Percentiles rank a stretch among this genome's conserved stretches.
Evolutionary conservation across 192 early-diverging fungal genomes (phyloP).

Genomic region (Chytriomyces hyalinus): DNA sequence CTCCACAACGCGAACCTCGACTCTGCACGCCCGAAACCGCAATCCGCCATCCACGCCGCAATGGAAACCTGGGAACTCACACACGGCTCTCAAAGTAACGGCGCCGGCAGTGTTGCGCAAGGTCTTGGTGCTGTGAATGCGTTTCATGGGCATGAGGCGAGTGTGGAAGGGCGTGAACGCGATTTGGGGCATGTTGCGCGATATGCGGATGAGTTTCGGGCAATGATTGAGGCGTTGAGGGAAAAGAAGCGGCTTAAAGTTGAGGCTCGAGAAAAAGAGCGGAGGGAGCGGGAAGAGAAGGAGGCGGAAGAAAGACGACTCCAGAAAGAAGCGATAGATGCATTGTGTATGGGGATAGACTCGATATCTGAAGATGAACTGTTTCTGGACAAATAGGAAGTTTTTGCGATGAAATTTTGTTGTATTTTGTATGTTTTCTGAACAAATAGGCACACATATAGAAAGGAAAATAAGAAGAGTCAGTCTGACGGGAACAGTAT

Average conservation of each 20-base stretch:
- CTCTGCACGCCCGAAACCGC: slow-evolving; percentile 3
- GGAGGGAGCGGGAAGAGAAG: neutral
- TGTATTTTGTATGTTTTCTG: neutral
- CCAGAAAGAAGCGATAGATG: neutral
- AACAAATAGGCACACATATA: too few relatives aligned
- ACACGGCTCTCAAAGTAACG: slow-evolving; percentile 1
- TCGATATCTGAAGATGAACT: neutral
- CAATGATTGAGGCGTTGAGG: slow-evolving; percentile 8
- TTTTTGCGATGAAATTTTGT: neutral
- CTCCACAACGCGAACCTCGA: slow-evolving; percentile 31
- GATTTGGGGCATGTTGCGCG: neutral
- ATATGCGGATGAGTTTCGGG: slow-evolving; percentile 13
- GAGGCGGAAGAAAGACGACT: neutral
- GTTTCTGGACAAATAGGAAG: neutral
- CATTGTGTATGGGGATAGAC: neutral
- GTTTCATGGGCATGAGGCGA: slow-evolving; percentile 17
- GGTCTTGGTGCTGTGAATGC: neutral
- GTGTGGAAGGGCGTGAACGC: slow-evolving; percentile 3
- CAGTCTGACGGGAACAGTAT: too few relatives aligned
- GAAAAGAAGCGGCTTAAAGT: slow-evolving; percentile 3
- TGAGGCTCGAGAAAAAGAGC: neutral
- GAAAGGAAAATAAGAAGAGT: too few relatives aligned
- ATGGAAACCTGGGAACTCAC: slow-evolving; percentile 25
- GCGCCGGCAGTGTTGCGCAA: neutral
- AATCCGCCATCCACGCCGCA: neutral